A percentile compares a stretch with the other conserved stretches of the same genome.
These are phyloP conservation scores for Euphorbia pulcherrima DNA, from an alignment of 345 rosid genomes.

Conservation along the genomic window DNA sequence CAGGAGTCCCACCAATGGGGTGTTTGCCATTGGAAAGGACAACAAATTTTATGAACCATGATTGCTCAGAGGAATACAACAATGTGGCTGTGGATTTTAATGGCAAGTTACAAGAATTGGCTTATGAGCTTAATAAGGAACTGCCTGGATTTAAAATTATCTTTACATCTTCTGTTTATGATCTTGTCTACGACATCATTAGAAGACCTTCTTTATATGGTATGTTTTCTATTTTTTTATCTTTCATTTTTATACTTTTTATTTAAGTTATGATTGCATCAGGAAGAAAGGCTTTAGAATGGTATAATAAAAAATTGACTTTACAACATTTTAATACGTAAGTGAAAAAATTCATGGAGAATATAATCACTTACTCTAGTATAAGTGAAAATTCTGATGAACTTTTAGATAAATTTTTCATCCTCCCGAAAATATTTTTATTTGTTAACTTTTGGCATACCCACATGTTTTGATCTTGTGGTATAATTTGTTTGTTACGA, in stretches of 20 bases:
- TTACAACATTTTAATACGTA: no score
- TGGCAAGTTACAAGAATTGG: conserved; percentile 34
- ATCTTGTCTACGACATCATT: conserved; percentile 42
- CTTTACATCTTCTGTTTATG: conserved; percentile 40
- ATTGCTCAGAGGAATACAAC: conserved; percentile 57
- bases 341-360: no score
- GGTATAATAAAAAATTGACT: no score
- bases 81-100: conserved; percentile 60
- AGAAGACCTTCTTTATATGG: conserved; percentile 41
- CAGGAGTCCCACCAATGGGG: conserved; percentile 76
- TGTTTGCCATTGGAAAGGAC: conserved; percentile 82
- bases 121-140: conserved; percentile 36
- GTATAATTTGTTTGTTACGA: no score
- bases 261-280: no score
- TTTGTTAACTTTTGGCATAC: no score
- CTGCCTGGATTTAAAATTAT: conserved; percentile 46
- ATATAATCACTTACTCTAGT: no score
- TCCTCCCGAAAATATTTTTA: no score
- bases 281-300: no score
- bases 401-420: no score
- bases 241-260: not conserved
- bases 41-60: conserved; percentile 41
- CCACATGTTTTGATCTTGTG: no score
- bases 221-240: conserved; percentile 5
- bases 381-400: no score